Base-by-base conservation (phyloP, 768 basidiomycete genomes). In the Lyophyllum semitale region DNA sequence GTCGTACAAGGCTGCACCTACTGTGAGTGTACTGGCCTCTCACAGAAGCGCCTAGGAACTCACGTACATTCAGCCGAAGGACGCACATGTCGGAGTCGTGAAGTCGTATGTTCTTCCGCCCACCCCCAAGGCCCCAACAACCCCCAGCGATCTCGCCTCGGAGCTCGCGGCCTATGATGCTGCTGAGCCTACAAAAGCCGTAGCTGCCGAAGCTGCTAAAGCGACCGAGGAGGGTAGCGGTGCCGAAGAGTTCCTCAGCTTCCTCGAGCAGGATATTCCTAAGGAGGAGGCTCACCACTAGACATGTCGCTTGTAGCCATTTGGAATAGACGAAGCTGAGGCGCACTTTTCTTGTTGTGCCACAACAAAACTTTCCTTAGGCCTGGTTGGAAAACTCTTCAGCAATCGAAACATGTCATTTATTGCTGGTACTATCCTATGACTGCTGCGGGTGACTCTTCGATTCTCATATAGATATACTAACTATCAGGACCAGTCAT, bases 151-250 rank as follows among this genome's bases (percentile, higher is more conserved):
- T 73, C 85, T 98, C 60, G 93, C 96, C n/a, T 72, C 87, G 18
- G 93, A 96, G 64, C 86, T 98, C 55, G 68, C 87, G 1, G 86
- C 88, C 32, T 99, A 97, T 71, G 95, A 97, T 59, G 77, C 84
- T 15, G 71, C 84, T 15, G 92, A 96, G 69, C 93, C 93, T 50
- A 76, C 77, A 20, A 67, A 77, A 48, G 78, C 80, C 42, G 67
- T 73, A 6, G 67, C 74, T 6, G 63, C 68, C 4, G 55, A 71
- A 12, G 60, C 70, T 13, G 59, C 72, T 27, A 66, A 74, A 47
- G 50, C 68, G 27, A 60, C 71, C 33, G 77, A 77, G 48, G 77
- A 77, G 22, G 74, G 71, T 45, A 71, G 81, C 58, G 85, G 84
- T 55, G 89, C 93, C 22, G 87, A 91, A 45, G 87, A 83, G 49